A percentile compares a stretch with the other conserved stretches of the same genome.
Evolutionary conservation across 2,329 filamentous ascomycete genomes (phyloP).

Genomic region (Ascochyta koolunga): DNA sequence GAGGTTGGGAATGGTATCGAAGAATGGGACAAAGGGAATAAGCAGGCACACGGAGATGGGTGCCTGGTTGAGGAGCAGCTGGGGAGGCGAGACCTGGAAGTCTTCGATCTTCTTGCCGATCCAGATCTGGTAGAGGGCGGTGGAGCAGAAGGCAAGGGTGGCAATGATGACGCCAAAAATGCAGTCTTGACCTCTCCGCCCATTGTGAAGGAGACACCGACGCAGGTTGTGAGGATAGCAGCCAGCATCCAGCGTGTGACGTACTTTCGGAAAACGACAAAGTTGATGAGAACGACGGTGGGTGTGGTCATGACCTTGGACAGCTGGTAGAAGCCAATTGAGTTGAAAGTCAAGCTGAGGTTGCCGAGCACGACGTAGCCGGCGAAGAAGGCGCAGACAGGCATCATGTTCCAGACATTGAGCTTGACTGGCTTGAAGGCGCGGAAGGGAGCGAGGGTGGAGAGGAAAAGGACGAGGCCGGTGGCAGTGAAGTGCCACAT

Average conservation of each 20-base stretch:
- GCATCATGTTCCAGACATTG: slow-evolving; percentile 53
- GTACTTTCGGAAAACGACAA: slow-evolving; percentile 51
- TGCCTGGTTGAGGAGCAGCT: slow-evolving; percentile 55
- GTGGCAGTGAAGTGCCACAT: slow-evolving; percentile 58
- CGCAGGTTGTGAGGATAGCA: slow-evolving; percentile 51
- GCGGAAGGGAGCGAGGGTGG: slow-evolving; percentile 51
- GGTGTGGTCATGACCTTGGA: slow-evolving; percentile 58
- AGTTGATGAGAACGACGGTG: slow-evolving; percentile 55
- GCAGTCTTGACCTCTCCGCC: slow-evolving; percentile 49
- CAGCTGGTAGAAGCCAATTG: slow-evolving; percentile 56
- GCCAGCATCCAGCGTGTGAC: slow-evolving; percentile 50
- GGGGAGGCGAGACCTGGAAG: slow-evolving; percentile 52
- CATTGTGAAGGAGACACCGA: slow-evolving; percentile 54
- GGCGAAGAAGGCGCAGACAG: slow-evolving; percentile 55
- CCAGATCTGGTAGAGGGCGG: slow-evolving; percentile 57
- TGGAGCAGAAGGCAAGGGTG: slow-evolving; percentile 52
- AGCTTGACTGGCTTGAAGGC: slow-evolving; percentile 54
- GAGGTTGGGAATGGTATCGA: slow-evolving; percentile 51
- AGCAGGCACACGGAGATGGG: slow-evolving; percentile 54
- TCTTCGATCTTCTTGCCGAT: slow-evolving; percentile 58
- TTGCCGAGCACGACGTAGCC: slow-evolving; percentile 56
- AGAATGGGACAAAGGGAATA: slow-evolving; percentile 51
- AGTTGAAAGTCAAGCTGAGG: slow-evolving; percentile 54
- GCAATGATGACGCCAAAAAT: slow-evolving; percentile 53
- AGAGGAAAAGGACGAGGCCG: slow-evolving; percentile 51